A percentile compares a stretch with the other conserved stretches of the same genome.
Evolutionary conservation across 768 basidiomycete genomes (phyloP).

Genomic region (Candolleomyces eurysporus): DNA sequence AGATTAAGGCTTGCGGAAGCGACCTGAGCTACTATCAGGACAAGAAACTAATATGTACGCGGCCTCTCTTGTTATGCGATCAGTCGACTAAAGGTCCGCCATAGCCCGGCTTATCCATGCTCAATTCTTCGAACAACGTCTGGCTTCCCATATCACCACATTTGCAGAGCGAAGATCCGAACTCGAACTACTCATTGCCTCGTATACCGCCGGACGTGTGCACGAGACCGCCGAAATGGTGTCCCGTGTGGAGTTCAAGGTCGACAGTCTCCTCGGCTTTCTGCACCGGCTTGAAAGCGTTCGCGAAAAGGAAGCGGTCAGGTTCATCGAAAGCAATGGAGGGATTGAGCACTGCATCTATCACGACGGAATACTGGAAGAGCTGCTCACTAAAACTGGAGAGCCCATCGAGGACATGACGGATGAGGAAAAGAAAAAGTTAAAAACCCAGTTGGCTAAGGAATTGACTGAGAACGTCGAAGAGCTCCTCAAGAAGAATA

Average conservation of each 20-base stretch:
- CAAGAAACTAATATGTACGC: conserved; percentile 37
- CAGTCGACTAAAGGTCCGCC: background rate
- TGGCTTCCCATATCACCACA: conserved; percentile 26
- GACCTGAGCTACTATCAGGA: conserved; percentile 44
- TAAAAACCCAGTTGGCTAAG: conserved; percentile 26
- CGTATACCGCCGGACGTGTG: conserved; percentile 36
- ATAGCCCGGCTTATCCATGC: conserved; percentile 25
- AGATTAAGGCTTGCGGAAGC: conserved; percentile 42
- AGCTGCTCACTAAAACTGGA: conserved; percentile 29
- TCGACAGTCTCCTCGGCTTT: conserved; percentile 24
- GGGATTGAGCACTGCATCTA: conserved; percentile 21
- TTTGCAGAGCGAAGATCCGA: conserved; percentile 36
- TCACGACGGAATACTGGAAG: conserved; percentile 30
- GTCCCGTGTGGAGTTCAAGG: conserved; percentile 23
- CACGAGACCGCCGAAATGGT: conserved; percentile 22
- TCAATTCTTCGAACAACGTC: conserved; percentile 33
- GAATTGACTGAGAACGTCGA: conserved; percentile 36
- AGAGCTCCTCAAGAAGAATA: conserved; percentile 33
- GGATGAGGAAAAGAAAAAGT: conserved; percentile 10
- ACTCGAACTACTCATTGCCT: conserved; percentile 32
- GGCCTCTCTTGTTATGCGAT: background rate
- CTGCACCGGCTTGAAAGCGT: background rate
- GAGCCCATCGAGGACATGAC: conserved; percentile 18
- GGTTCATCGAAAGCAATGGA: background rate
- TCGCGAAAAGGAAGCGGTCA: conserved; percentile 1